Base-by-base conservation (phyloP, 257 asterid genomes). In the Solanum paucissectum region DNA sequence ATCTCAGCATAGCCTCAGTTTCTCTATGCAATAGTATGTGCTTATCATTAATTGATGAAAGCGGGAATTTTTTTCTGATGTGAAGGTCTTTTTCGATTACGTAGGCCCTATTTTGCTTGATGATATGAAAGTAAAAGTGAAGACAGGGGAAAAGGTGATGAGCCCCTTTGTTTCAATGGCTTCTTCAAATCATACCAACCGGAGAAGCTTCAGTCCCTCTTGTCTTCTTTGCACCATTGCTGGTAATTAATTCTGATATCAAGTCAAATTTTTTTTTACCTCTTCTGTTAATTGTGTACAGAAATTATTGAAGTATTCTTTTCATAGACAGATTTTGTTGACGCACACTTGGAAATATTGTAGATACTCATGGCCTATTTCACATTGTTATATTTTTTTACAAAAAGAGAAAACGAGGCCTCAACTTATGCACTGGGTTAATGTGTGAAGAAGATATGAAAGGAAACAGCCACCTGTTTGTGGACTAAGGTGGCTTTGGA, bases 201-300 rank as follows among this genome's bases (percentile, higher is more conserved):
- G 90, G 86, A 90, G 91, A 83, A 90, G 91, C 91, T 93, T 91
- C 91, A 87, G 88, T 87, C 73, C 29, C 29, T 96, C 98, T 2
- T 96, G 98, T 96, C 96, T 96, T 87, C 95, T 96, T 87, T 95
- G 95, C 89, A 88, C 94, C 86, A 90, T 95, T 86, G 97, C 96
- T 85, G 98, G 98, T 95, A 95, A 2, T 29, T 60, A 64, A 91
- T 84, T 60, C 49, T 29, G 87, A 84, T 85, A 73, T 87, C 87
- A 73, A 87, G 85, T 58, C 66, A 20, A 4, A 0, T 4, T 10
- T 1, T 20, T 20, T n/a, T 10, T 77, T 36, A 18, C 14, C 52
- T 74, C 20, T 21, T 74, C 20, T 74, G 20, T 62, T 36, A 25
- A 37, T 21, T 84, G 13, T 38, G 36, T n/a, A 37, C 18, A 14